phyloP scores from a whole-genome alignment of 2,329 filamentous ascomycete genomes.

The Xylaria hypoxylon region DNA sequence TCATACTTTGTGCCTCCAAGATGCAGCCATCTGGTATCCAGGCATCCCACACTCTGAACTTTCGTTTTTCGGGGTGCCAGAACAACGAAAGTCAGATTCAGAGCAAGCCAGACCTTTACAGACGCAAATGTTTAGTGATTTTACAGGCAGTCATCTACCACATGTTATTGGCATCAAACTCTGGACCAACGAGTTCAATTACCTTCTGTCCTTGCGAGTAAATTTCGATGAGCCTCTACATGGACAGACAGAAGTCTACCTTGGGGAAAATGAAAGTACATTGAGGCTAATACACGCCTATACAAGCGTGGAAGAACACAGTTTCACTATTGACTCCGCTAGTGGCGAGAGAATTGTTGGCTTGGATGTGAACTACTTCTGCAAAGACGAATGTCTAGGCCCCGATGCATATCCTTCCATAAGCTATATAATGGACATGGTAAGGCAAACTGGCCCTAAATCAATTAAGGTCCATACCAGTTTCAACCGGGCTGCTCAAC shows the following conservation, averaged over 20 bases:
- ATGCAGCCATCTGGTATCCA: conserved; percentile 21
- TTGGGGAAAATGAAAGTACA: neutral
- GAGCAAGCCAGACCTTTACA: neutral
- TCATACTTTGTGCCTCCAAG: neutral
- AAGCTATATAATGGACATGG: neutral
- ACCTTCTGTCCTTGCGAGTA: conserved; percentile 4
- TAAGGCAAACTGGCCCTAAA: neutral
- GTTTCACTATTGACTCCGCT: conserved; percentile 14
- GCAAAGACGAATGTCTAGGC: neutral
- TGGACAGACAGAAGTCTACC: conserved; percentile 13
- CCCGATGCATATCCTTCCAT: conserved; percentile 9
- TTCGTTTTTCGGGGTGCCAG: conserved; percentile 11
- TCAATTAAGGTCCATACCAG: conserved; percentile 18
- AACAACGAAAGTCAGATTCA: too few relatives aligned
- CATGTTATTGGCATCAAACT: conserved; percentile 10
- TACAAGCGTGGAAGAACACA: neutral
- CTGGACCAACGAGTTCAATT: neutral
- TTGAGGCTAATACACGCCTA: neutral
- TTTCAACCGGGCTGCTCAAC: conserved; percentile 4
- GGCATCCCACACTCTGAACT: conserved; percentile 5
- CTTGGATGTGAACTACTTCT: conserved; percentile 16
- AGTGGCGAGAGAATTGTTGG: conserved; percentile 20
- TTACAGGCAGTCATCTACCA: too few relatives aligned
- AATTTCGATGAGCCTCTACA: conserved; percentile 13
- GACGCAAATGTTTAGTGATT: too few relatives aligned